Base-by-base conservation (phyloP, 495 filamentous ascomycete genomes). In the Aspergillus carlsbadensis region DNA sequence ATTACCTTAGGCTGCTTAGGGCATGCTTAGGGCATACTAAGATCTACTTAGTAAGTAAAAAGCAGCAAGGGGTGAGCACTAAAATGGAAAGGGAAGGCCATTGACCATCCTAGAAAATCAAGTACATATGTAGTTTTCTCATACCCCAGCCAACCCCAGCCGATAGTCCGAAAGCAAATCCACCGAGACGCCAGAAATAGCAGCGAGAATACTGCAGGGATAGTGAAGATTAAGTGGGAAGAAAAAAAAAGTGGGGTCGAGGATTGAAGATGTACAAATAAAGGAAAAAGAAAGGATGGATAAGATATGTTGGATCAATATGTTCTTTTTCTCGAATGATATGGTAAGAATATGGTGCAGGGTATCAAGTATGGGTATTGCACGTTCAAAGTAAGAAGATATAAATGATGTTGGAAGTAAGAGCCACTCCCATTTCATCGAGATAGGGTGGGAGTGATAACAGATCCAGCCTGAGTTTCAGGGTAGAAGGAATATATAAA, bases 261-360 rank as follows among this genome's bases (percentile, higher is more conserved):
- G 26, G 8, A 29, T 29, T 29, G 8, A 29, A 22, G 52, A 22
- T 50, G 34, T 21, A 47, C 56, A 45, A 54, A 31, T 54, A 41
- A 63, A 35, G 53, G 18, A 15, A 46, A 44, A 62, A 60, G 52
- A 45, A 24, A 54, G 56, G 56, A 24, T 43, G 10, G 45, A 56
- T 21, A 37, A 39, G 24, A 46, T n/a, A 44, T 15, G 47, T n/a
- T 1, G 18, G 39, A 37, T 24, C 51, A 41, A 18, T 15, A 18
- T 18, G n/a, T 41, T 15, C n/a, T 7, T 20, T 41, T 41, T n/a
- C 15, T 41, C 17, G 13, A 17, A 17, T 17, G 6, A 17, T 15
- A 13, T 22, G 6, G n/a, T 22, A 24, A 24, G 20, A 43, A 14
- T 22, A 43, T 18, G 22, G 13, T 10, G 13, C 6, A 22, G 41